phyloP scores from a whole-genome alignment of 352 stramenopile species.

The Phytopythium kandeliae region DNA sequence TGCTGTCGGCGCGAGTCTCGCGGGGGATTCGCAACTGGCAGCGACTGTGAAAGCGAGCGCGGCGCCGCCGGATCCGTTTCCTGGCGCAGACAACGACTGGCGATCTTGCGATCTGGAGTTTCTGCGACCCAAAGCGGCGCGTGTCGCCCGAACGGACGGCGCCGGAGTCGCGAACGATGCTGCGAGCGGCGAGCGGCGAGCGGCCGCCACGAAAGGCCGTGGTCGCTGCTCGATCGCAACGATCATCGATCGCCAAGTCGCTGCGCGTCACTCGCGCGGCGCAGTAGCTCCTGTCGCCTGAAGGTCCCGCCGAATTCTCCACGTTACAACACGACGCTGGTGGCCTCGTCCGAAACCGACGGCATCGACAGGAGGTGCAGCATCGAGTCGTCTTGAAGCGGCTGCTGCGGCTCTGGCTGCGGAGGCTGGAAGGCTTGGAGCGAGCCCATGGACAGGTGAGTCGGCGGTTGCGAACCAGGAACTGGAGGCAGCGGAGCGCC shows the following conservation, averaged over 20 bases:
- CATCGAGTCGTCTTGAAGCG: not conserved
- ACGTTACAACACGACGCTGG: not conserved
- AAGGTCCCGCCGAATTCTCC: no score
- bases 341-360: not conserved
- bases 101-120: not conserved
- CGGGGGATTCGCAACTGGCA: not conserved
- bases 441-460: not conserved
- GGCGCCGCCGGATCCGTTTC: not conserved
- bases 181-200: not conserved
- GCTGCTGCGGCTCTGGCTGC: not conserved
- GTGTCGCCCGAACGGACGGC: not conserved
- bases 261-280: not conserved
- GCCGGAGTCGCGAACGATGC: not conserved
- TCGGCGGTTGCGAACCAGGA: not conserved
- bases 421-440: not conserved
- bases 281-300: no score
- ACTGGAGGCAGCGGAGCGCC: not conserved
- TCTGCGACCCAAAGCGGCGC: not conserved
- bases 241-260: not conserved
- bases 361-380: conserved; percentile 1
- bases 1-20: not conserved
- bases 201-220: not conserved
- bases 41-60: not conserved
- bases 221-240: not conserved
- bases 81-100: not conserved